phyloP scores from a whole-genome alignment of 2,329 filamentous ascomycete genomes.

The Colletotrichum destructivum region DNA sequence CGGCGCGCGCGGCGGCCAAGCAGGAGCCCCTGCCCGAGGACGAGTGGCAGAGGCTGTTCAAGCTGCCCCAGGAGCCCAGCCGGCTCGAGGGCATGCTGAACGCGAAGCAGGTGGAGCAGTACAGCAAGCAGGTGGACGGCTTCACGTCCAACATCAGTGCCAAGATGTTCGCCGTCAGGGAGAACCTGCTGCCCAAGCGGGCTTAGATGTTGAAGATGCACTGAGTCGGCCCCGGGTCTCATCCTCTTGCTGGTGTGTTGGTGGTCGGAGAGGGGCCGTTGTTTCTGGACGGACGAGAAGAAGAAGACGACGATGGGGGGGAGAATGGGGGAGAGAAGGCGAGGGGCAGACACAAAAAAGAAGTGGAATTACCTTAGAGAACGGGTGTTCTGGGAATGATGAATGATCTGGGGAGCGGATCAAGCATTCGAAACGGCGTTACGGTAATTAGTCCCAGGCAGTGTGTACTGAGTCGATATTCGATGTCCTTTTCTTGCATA shows the following conservation, averaged over 20 bases:
- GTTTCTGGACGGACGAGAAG: constrained; percentile 8
- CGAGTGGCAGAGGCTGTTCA: constrained; percentile 98
- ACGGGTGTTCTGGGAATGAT: constrained; percentile 42
- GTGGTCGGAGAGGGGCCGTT: background rate
- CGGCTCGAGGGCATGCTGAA: constrained; percentile 95
- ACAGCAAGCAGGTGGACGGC: constrained; percentile 95
- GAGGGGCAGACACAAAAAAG: constrained; percentile 28
- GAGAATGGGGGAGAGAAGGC: constrained; percentile 3
- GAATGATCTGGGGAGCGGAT: constrained; percentile 45
- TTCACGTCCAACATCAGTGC: constrained; percentile 92
- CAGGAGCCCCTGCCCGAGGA: constrained; percentile 92
- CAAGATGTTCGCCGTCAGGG: constrained; percentile 98
- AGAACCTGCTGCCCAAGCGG: constrained; percentile 74
- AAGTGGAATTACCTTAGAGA: constrained; percentile 38
- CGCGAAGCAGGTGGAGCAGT: constrained; percentile 96
- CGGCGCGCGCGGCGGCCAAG: constrained; percentile 86
- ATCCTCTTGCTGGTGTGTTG: background rate
- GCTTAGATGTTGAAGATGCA: constrained; percentile 20
- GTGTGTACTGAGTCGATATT: constrained; percentile 43
- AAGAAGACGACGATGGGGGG: background rate
- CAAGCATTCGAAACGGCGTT: constrained; percentile 45
- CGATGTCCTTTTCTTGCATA: constrained; percentile 42
- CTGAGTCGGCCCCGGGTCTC: constrained; percentile 12
- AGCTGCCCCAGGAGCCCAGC: constrained; percentile 95
- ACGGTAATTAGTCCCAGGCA: constrained; percentile 44